phyloP scores from a whole-genome alignment of 2,329 filamentous ascomycete genomes.

The Trichoderma sp. region DNA sequence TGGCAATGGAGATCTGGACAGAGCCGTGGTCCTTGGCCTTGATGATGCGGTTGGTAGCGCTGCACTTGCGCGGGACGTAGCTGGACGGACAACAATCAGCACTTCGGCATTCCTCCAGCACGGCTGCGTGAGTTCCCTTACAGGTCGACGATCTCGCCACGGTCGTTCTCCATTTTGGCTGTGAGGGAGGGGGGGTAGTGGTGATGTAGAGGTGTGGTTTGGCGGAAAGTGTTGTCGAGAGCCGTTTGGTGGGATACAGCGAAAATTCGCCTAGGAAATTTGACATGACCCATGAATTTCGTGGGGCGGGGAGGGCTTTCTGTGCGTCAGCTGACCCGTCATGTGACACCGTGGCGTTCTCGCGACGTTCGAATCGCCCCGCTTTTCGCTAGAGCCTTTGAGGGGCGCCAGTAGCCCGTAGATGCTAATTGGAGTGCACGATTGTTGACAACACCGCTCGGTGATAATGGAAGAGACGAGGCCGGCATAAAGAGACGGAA shows the following conservation, averaged over 20 bases:
- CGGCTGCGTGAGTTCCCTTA: slow-evolving; percentile 50
- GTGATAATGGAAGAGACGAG: not conserved
- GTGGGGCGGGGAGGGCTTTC: slow-evolving; percentile 38
- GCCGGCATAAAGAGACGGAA: not conserved
- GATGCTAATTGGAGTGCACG: not conserved
- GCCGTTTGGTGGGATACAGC: slow-evolving; percentile 30
- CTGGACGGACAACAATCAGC: slow-evolving; percentile 45
- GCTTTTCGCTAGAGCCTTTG: slow-evolving; percentile 10
- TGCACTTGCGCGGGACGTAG: slow-evolving; percentile 99
- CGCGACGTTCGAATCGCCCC: slow-evolving; percentile 25
- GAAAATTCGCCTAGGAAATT: slow-evolving; percentile 32
- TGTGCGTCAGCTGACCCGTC: slow-evolving; percentile 34
- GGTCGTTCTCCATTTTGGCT: slow-evolving; percentile 98
- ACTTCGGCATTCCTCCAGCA: slow-evolving; percentile 22
- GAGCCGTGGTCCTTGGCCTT: slow-evolving; percentile 99
- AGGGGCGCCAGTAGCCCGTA: not conserved
- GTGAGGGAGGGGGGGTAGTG: slow-evolving; percentile 30
- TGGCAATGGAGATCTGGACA: slow-evolving; percentile 94
- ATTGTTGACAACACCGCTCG: not conserved
- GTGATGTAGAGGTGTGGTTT: slow-evolving; percentile 29
- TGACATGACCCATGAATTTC: slow-evolving; percentile 36
- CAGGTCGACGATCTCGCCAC: slow-evolving; percentile 99
- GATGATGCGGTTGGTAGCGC: slow-evolving; percentile 99
- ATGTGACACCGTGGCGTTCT: slow-evolving; percentile 36
- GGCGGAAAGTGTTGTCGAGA: slow-evolving; percentile 32